Evolutionary conservation across 2,329 filamentous ascomycete genomes (phyloP).

Genomic region (Pestalotiopsis sp.): DNA sequence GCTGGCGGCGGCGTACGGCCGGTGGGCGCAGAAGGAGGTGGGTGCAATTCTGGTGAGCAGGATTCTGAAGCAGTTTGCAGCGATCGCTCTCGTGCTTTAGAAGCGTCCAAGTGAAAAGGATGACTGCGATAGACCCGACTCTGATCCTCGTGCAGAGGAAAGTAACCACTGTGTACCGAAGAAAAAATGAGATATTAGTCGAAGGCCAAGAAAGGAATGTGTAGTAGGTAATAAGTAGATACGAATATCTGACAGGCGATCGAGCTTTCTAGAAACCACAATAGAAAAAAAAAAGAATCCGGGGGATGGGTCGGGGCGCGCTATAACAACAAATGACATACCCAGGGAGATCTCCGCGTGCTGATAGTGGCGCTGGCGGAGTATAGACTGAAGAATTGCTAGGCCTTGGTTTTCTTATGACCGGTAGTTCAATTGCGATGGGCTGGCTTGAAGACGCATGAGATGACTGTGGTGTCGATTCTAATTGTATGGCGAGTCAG

Average conservation of each 20-base stretch:
- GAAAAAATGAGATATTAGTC: neutral
- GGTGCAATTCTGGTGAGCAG: conserved; percentile 19
- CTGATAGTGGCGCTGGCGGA: conserved; percentile 52
- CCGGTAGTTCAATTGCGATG: conserved; percentile 54
- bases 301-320: neutral
- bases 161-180: conserved; percentile 52
- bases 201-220: neutral
- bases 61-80: conserved; percentile 34
- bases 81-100: conserved; percentile 37
- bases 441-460: conserved; percentile 39
- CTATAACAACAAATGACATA: conserved; percentile 35
- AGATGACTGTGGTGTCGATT: conserved; percentile 22
- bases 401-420: conserved; percentile 35
- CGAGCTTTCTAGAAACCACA: neutral
- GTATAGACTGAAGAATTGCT: conserved; percentile 40
- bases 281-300: neutral
- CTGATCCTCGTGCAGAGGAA: conserved; percentile 60
- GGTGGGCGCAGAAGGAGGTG: conserved; percentile 14
- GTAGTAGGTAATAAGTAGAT: neutral
- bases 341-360: conserved; percentile 59
- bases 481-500: conserved; percentile 22
- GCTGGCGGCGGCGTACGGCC: conserved; percentile 15
- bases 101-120: conserved; percentile 47
- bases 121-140: conserved; percentile 49
- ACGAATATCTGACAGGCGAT: neutral